A percentile compares a stretch with the other conserved stretches of the same genome.
Conservation (phyloP, 345 rosid genomes). For the Ricinus communis region DNA sequence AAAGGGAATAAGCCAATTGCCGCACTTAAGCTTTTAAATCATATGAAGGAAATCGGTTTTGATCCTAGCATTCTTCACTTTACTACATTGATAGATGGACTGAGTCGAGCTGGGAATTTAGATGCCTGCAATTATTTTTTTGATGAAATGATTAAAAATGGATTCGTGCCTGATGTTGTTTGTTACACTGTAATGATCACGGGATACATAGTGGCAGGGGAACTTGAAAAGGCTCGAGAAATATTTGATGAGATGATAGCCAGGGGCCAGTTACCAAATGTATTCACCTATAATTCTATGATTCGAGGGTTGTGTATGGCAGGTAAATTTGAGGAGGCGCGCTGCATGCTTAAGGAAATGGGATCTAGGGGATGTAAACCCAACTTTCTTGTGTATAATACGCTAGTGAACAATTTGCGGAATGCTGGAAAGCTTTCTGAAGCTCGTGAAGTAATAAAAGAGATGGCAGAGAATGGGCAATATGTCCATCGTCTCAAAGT, state of each 20-base stretch:
- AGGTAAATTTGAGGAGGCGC: conserved; percentile 64
- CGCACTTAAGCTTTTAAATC: conserved; percentile 68
- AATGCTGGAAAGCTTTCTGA: conserved; percentile 74
- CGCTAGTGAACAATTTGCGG: conserved; percentile 66
- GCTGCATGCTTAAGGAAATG: conserved; percentile 77
- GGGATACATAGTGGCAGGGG: conserved; percentile 59
- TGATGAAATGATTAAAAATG: conserved; percentile 62
- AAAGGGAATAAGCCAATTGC: conserved; percentile 80
- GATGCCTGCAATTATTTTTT: conserved; percentile 78
- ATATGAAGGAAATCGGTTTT: conserved; percentile 74
- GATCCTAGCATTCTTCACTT: conserved; percentile 66
- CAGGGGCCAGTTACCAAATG: conserved; percentile 74
- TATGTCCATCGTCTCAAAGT: conserved; percentile 58
- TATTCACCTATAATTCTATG: conserved; percentile 81
- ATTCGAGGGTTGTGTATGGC: conserved; percentile 80
- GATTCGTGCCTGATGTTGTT: conserved; percentile 75
- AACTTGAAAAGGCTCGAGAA: conserved; percentile 66
- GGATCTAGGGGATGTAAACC: conserved; percentile 82
- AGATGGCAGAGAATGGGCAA: conserved; percentile 68
- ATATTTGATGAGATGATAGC: conserved; percentile 63
- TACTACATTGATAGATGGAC: conserved; percentile 89
- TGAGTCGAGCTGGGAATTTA: conserved; percentile 82
- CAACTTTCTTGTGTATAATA: conserved; percentile 78
- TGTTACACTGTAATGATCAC: conserved; percentile 88
- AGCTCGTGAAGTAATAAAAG: conserved; percentile 64